phyloP scores from a whole-genome alignment of 176 grass and related monocot genomes.

The Aechmea fasciata region DNA sequence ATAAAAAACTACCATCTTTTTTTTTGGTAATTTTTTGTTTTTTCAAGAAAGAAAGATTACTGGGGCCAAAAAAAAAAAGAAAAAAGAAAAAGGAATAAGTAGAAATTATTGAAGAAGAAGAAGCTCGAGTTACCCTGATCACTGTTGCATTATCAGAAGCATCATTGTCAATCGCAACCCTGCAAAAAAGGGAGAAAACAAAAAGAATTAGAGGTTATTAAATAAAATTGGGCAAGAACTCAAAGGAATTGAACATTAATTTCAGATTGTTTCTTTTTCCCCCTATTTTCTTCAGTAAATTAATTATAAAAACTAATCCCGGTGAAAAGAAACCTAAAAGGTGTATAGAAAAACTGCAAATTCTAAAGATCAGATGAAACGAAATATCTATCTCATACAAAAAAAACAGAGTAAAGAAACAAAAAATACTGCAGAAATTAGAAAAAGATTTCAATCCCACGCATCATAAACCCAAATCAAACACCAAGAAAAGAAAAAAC shows the following conservation, averaged over 20 bases:
- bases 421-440: neutral
- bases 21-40: neutral
- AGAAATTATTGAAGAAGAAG: slow-evolving; percentile 2
- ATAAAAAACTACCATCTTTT: neutral
- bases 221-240: neutral
- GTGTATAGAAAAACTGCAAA: no score
- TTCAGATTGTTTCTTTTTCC: no score
- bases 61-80: no score
- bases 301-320: no score
- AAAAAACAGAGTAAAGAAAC: no score
- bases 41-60: neutral
- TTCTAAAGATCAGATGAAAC: no score
- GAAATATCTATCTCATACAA: no score
- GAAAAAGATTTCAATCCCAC: neutral
- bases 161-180: slow-evolving; percentile 47
- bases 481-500: neutral
- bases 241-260: no score
- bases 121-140: slow-evolving; percentile 26
- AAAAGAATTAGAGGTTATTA: neutral
- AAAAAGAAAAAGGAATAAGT: slow-evolving; percentile 6
- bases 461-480: neutral
- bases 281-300: no score
- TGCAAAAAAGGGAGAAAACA: slow-evolving; percentile 8
- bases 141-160: slow-evolving; percentile 36
- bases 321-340: no score